Evolutionary conservation across 139 green algal species (phyloP), one percentile per base, ranked within the genome.

Genomic region (Tetratostichococcus sp.): DNA sequence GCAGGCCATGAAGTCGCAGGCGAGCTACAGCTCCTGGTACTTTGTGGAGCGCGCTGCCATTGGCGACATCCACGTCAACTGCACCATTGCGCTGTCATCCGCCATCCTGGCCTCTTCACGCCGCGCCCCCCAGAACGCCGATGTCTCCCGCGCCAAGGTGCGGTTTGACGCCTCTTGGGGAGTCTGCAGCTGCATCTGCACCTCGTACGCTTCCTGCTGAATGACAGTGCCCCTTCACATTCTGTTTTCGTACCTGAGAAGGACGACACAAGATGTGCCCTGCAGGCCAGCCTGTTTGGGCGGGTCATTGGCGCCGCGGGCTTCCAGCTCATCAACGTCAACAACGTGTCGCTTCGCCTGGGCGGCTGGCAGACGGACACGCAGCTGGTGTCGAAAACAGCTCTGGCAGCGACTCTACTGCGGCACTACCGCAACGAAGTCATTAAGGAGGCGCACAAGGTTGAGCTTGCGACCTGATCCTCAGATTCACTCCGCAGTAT

Each of bases 251-350:
- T n/a, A n/a, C n/a, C n/a, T n/a, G n/a, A n/a, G n/a, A n/a, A n/a
- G n/a, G n/a, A n/a, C n/a, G n/a, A n/a, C n/a, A n/a, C n/a, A n/a
- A n/a, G n/a, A n/a, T n/a, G n/a, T n/a, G n/a, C n/a, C n/a, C 11
- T 25, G 34, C 70, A 75, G 70, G 62, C 66, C 25, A 82, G 71
- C 67, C 43, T 78, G 35, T 85, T 89, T 76, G 80, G 71, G 30
- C 78, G 88, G 4, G 43, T 91, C 11, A 88, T 92, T 1, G 89
- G 86, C 39, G 84, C 81, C 23, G 84, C 73, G 1, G 92, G 92
- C 28, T 92, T 95, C 75, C 86, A 94, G 82, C 91, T 97, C 1
- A 89, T 97, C 78, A 96, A 97, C 66, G 92, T 96, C 4, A 91
- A 83, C 84, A 93, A 97, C 75, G 92, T 92, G 66, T 85, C 86